phyloP scores from a whole-genome alignment of 176 grass and related monocot species.

The Zea mays region Zm-B73-REFERENCE-NAM-5.0 NC_050103.1:61599501-61600000 shows the following conservation, averaged over 20 bases:
- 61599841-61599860: background rate
- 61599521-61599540: too few relatives aligned
- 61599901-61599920: constrained; percentile 70
- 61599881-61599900: constrained; percentile 3
- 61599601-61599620: background rate
- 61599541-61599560: too few relatives aligned
- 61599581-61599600: constrained; percentile 5
- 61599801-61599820: constrained; percentile 30
- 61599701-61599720: too few relatives aligned
- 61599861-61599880: background rate
- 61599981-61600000: constrained; percentile 91
- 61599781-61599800: constrained; percentile 11
- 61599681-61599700: too few relatives aligned
- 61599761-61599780: background rate
- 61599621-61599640: background rate
- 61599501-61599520: too few relatives aligned
- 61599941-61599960: constrained; percentile 90
- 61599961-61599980: constrained; percentile 93
- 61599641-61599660: too few relatives aligned
- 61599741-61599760: constrained; percentile 1
- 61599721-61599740: too few relatives aligned
- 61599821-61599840: constrained; percentile 21
- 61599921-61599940: constrained; percentile 97
- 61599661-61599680: too few relatives aligned
- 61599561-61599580: too few relatives aligned